Conservation (phyloP, 768 basidiomycete species). For the Cubamyces lactineus region DNA sequence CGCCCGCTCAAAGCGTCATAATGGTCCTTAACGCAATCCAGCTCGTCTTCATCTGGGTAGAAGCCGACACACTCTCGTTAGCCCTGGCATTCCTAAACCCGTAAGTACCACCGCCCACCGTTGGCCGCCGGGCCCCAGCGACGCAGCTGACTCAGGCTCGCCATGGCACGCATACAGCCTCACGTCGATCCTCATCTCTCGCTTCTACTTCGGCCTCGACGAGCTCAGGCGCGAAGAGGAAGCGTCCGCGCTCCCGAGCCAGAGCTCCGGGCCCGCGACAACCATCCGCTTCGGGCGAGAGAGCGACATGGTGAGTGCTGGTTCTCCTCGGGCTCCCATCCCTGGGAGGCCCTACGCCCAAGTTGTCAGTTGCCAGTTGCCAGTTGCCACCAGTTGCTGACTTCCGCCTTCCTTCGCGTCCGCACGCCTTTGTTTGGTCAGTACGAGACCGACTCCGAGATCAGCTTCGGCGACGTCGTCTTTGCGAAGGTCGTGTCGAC, state of each 20-base stretch:
- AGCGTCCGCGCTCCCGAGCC: background rate
- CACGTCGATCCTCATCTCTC: constrained; percentile 24
- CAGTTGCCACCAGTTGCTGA: too few species aligned
- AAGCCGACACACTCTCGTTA: background rate
- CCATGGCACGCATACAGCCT: too few species aligned
- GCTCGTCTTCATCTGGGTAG: constrained; percentile 15
- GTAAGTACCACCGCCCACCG: background rate
- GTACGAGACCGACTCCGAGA: background rate
- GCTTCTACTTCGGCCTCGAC: constrained; percentile 20
- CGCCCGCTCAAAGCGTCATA: constrained; percentile 3
- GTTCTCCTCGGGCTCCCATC: too few species aligned
- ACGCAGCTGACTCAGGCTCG: too few species aligned
- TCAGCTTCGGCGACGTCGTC: background rate
- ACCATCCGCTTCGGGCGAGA: background rate
- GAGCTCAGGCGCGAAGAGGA: background rate
- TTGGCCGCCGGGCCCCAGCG: too few species aligned
- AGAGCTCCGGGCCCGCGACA: background rate
- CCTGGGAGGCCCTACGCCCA: too few species aligned
- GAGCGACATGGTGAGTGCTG: background rate
- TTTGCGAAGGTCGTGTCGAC: too few species aligned
- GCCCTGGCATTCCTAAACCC: constrained; percentile 15
- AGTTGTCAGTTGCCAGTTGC: too few species aligned
- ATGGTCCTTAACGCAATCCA: constrained; percentile 21
- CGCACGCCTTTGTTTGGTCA: background rate
- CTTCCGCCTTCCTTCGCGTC: too few species aligned